phyloP scores from a whole-genome alignment of 805 yeast species.

The Ogataea zsoltii region DNA sequence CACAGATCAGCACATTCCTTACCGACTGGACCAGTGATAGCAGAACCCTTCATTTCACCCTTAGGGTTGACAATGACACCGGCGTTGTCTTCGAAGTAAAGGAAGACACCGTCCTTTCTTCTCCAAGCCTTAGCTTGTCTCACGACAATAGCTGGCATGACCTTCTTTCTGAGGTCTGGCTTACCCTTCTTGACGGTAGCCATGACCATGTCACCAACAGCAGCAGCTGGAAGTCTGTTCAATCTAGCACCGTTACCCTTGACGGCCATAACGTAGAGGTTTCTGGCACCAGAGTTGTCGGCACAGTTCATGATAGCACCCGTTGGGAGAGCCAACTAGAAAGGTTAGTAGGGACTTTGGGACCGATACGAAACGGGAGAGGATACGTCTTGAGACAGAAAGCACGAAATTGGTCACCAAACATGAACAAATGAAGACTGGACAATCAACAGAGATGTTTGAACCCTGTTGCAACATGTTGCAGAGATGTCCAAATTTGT shows the following conservation, averaged over 20 bases:
- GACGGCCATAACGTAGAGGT: conserved; percentile 97
- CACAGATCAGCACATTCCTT: conserved; percentile 99
- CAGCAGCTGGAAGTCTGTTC: conserved; percentile 99
- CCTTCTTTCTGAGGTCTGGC: conserved; percentile 99
- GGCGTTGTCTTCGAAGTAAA: conserved; percentile 99
- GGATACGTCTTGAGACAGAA: no score
- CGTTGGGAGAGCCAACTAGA: conserved; percentile 95
- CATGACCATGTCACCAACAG: conserved; percentile 99
- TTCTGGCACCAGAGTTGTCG: conserved; percentile 99
- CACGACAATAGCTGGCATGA: conserved; percentile 99
- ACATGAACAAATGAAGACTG: no score
- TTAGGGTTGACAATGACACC: conserved; percentile 99
- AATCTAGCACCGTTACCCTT: conserved; percentile 99
- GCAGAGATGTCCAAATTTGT: no score
- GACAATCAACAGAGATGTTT: no score
- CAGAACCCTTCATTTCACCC: conserved; percentile 99
- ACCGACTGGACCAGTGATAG: conserved; percentile 99
- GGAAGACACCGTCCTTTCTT: conserved; percentile 99
- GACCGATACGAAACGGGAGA: background rate
- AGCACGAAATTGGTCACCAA: no score
- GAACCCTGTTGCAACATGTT: no score
- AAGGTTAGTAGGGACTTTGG: conserved; percentile 15
- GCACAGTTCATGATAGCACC: conserved; percentile 99
- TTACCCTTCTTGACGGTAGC: conserved; percentile 99
- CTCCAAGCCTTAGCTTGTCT: conserved; percentile 99